These are phyloP conservation scores for Coleophoma cylindrospora DNA, from an alignment of 2,329 filamentous ascomycete species.

Conservation along the genomic window DNA sequence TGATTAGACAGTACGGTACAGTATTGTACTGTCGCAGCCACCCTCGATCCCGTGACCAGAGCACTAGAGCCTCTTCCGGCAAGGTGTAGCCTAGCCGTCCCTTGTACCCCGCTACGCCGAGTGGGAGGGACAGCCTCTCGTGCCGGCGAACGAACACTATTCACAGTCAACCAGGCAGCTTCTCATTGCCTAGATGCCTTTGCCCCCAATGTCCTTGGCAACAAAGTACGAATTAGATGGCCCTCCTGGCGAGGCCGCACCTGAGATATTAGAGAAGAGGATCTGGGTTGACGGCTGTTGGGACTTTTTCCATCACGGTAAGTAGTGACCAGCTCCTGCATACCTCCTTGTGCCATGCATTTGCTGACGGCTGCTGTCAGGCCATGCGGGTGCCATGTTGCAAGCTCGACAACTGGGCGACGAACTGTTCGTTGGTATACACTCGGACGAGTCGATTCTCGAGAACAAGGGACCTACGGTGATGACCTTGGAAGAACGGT, in stretches of 20 bases:
- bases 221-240: slow-evolving; percentile 11
- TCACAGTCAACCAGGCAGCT: no score
- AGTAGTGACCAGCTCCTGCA: slow-evolving; percentile 14
- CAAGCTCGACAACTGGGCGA: slow-evolving; percentile 88
- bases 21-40: no score
- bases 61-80: no score
- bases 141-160: no score
- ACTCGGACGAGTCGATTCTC: slow-evolving; percentile 92
- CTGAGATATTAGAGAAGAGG: slow-evolving; percentile 51
- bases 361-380: slow-evolving; percentile 35
- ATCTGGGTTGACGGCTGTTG: slow-evolving; percentile 99
- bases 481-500: slow-evolving; percentile 89
- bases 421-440: slow-evolving; percentile 86
- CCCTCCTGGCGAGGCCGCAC: slow-evolving; percentile 22
- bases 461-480: slow-evolving; percentile 98
- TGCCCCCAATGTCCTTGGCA: slow-evolving; percentile 3
- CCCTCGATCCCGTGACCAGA: no score
- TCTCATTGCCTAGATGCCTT: neutral
- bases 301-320: slow-evolving; percentile 97
- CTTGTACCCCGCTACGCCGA: no score
- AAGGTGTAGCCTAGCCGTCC: no score
- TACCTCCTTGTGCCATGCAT: neutral
- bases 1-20: no score
- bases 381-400: slow-evolving; percentile 94
- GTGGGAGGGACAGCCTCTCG: no score